Base-by-base conservation (phyloP, 331 rosid genomes). In the Rhamnella rubrinervis region DNA sequence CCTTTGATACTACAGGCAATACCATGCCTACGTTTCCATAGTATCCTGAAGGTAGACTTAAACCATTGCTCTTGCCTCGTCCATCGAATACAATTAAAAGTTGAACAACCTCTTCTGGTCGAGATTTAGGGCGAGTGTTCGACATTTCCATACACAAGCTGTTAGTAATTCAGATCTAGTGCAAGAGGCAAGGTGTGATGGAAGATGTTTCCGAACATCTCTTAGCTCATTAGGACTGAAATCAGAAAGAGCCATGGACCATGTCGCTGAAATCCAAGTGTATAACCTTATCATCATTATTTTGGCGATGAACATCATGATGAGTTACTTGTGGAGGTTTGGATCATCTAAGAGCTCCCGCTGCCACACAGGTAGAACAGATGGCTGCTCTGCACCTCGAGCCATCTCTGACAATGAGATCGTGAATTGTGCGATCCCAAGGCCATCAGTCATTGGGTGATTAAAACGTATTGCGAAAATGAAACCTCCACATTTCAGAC, bases 61-160 rank as follows among this genome's bases (percentile, higher is more conserved):
- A 49, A 14, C 50, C 51, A 3, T 19, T 41, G 4, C 0, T 8
- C 8, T 82, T 82, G 1, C 77, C 77, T 0, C 70, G 75, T 8
- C 63, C 72, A 58, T 14, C 75, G 11, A 71, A 39, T 2, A 40
- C 1, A 6, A 53, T 52, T 1, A 80, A 74, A 5, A 82, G 0
- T 3, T 71, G 65, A 18, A 82, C 83, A 7, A 3, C 38, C 19
- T 76, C 71, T 1, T 68, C 59, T 2, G 85, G 87, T 77, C 23
- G 0, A 77, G 0, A 20, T 49, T 21, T 7, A 82, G 81, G 2
- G 87, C 72, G 20, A 49, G 19, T 3, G 83, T 80, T 39, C 77
- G 79, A 11, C 83, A 82, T 61, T 61, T 82, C 87, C 83, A 85
- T 17, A 82, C 12, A 10, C 73, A 79, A 15, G 85, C 79, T 0